Evolutionary conservation across 169 alveolate species (phyloP), one percentile per base, ranked within the genome.

Genomic region (Cryptosporidium andersoni): DNA sequence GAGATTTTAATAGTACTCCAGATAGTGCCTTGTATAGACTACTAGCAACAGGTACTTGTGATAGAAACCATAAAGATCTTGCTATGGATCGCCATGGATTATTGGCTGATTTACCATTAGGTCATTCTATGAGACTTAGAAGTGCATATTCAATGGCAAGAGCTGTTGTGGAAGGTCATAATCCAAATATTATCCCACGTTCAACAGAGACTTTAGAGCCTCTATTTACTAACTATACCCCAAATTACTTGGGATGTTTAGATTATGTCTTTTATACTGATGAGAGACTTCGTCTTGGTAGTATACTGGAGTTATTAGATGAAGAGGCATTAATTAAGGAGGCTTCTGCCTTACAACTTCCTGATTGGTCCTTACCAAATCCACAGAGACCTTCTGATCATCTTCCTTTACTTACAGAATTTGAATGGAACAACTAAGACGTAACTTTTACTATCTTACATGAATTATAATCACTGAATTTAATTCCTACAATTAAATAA

Each of bases 361-460:
- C 91, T 3, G 82, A 81, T 40, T 82, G 90, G 82, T 92, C 93
- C 8, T 80, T 91, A 34, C 94, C 94, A 14, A 88, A 89, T 12
- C 94, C 94, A 39, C 88, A 89, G 37, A 81, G 93, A 51, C 92
- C 95, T 8, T 92, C 93, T 8, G 93, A 92, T 53, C 93, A 92
- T 64, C 64, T 92, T 11, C 95, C 93, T n/a, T 67, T 92, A 49
- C 62, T 92, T 12, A 88, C 92, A n/a, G 82, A 90, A 63, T 91
- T 91, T 64, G 94, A 91, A 52, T 91, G 89, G 81, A 85, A 82
- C 42, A 63, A 80, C 7, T 82, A 74, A 58, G 11, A 4, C 65
- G 11, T 16, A 16, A 6, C 40, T 60, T 16, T n/a, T 5, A 25
- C 43, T 36, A n/a, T 49, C 34, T 51, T 16, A 36, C 40, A 64